Percentiles rank a stretch among this genome's conserved stretches.
These are phyloP conservation scores for Croton laevigatus DNA, from an alignment of 441 rosid species.

Conservation along the genomic window DNA sequence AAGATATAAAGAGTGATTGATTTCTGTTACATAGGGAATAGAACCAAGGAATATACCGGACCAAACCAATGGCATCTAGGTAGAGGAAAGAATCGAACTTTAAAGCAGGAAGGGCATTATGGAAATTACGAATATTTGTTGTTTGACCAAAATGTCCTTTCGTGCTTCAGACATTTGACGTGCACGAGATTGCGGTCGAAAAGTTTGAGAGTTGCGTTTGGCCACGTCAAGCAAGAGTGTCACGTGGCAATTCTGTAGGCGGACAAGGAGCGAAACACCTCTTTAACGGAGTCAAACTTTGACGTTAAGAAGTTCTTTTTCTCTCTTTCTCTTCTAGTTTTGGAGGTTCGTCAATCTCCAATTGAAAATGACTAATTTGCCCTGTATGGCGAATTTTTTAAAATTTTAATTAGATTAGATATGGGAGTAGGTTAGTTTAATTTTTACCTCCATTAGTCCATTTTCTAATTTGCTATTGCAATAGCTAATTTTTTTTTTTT, in stretches of 20 bases:
- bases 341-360: not conserved
- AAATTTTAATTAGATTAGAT: too few relatives aligned
- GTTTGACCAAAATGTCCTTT: conserved; percentile 34
- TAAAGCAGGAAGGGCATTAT: conserved; percentile 25
- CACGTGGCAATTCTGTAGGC: conserved; percentile 18
- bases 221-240: conserved; percentile 17
- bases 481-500: too few relatives aligned
- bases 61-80: conserved; percentile 12
- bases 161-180: conserved; percentile 19
- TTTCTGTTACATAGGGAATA: conserved; percentile 25
- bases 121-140: conserved; percentile 7
- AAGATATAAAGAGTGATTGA: not conserved
- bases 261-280: not conserved
- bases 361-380: conserved; percentile 4
- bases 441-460: too few relatives aligned
- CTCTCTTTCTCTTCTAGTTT: not conserved
- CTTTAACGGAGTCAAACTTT: not conserved
- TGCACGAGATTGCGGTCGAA: conserved; percentile 13
- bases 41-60: conserved; percentile 43
- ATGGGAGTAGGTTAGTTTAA: too few relatives aligned
- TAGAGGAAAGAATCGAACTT: not conserved
- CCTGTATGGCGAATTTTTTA: too few relatives aligned
- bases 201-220: not conserved
- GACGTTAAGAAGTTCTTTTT: not conserved
- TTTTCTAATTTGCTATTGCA: too few relatives aligned